phyloP scores from a whole-genome alignment of 106 monocot genomes.

The Allium cepa region DNA sequence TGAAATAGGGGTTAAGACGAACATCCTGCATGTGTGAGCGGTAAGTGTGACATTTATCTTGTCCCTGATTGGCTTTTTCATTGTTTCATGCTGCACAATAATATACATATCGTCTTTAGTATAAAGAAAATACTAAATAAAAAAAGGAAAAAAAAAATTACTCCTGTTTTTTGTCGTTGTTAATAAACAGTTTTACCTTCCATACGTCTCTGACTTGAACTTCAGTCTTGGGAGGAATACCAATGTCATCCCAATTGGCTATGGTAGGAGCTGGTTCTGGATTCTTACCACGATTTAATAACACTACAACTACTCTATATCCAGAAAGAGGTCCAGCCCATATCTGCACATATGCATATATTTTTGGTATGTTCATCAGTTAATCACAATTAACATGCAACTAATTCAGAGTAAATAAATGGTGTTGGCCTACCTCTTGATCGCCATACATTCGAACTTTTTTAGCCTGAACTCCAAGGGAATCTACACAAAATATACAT shows the following conservation, averaged over 20 bases:
- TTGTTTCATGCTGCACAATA: conserved; percentile 32
- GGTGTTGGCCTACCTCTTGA: conserved; percentile 31
- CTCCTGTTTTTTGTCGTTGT: no score
- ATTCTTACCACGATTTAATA: conserved; percentile 35
- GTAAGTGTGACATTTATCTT: conserved; percentile 17
- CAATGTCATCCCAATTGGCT: conserved; percentile 63
- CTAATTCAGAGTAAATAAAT: neutral
- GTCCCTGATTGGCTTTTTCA: conserved; percentile 17
- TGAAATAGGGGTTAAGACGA: conserved; percentile 25
- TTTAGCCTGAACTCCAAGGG: conserved; percentile 65
- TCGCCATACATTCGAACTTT: conserved; percentile 70
- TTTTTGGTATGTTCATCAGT: neutral
- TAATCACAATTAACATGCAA: neutral
- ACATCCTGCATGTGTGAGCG: conserved; percentile 36
- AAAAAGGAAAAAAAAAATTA: no score
- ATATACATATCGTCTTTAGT: neutral
- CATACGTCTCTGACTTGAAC: conserved; percentile 61
- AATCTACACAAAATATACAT: conserved; percentile 28
- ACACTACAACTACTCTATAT: conserved; percentile 41
- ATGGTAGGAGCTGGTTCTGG: conserved; percentile 12
- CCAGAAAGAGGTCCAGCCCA: conserved; percentile 69
- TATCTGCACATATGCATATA: conserved; percentile 22
- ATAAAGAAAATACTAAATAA: neutral
- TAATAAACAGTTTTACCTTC: conserved; percentile 18
- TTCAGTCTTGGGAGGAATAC: conserved; percentile 25